These are phyloP conservation scores for Zygosaccharomyces lentus DNA, from an alignment of 805 yeast species.

Conservation along the genomic window DNA sequence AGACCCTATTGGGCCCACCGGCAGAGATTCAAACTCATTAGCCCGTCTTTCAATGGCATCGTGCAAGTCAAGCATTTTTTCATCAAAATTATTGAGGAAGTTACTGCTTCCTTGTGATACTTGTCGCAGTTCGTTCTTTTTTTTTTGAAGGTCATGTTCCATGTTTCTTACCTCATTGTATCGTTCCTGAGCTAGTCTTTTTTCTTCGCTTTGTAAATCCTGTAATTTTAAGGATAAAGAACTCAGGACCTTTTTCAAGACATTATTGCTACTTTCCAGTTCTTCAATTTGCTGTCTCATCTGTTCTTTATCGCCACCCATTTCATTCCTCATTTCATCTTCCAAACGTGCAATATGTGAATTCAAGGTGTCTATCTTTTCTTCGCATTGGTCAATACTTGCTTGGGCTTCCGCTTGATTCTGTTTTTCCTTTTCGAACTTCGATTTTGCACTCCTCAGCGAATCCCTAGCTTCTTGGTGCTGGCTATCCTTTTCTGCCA, in stretches of 20 bases:
- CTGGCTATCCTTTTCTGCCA: slow-evolving; percentile 20
- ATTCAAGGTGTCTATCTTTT: slow-evolving; percentile 20
- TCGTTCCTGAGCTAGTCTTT: slow-evolving; percentile 10
- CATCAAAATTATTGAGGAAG: slow-evolving; percentile 49
- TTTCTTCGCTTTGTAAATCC: slow-evolving; percentile 20
- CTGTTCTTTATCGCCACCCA: slow-evolving; percentile 32
- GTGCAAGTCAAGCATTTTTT: slow-evolving; percentile 40
- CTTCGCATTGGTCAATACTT: slow-evolving; percentile 20
- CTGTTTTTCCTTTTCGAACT: slow-evolving; percentile 21
- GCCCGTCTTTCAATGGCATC: slow-evolving; percentile 38
- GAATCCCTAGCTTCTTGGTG: slow-evolving; percentile 19
- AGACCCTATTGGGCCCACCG: slow-evolving; percentile 80
- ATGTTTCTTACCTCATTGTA: slow-evolving; percentile 11
- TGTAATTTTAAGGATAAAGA: slow-evolving; percentile 12
- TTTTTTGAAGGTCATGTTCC: slow-evolving; percentile 8
- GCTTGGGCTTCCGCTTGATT: slow-evolving; percentile 22
- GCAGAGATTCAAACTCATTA: slow-evolving; percentile 43
- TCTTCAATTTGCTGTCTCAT: slow-evolving; percentile 19
- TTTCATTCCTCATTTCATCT: slow-evolving; percentile 24
- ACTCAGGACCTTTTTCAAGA: slow-evolving; percentile 7
- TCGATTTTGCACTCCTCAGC: slow-evolving; percentile 15
- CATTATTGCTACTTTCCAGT: slow-evolving; percentile 14
- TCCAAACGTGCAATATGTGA: slow-evolving; percentile 27
- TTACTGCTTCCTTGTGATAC: slow-evolving; percentile 30
- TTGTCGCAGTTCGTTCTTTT: slow-evolving; percentile 22